phyloP scores from a whole-genome alignment of 306 rosid species.

The Parietaria judaica region DNA sequence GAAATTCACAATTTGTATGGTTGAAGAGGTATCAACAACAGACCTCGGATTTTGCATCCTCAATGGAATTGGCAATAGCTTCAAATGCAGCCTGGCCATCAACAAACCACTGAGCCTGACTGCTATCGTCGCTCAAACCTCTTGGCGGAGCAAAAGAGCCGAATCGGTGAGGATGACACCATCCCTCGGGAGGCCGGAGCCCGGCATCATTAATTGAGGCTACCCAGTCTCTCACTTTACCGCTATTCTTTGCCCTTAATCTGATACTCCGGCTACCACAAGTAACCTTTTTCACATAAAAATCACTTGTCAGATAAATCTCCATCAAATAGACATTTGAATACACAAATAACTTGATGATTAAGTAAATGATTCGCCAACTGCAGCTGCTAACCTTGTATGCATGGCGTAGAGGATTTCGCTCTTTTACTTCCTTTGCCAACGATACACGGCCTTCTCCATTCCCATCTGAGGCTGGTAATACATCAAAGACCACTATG shows the following conservation, averaged over 20 bases:
- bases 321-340: background rate
- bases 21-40: background rate
- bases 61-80: constrained; percentile 84
- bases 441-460: constrained; percentile 73
- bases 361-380: too few species aligned
- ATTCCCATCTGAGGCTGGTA: constrained; percentile 72
- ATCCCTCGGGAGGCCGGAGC: constrained; percentile 94
- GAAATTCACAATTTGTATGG: too few species aligned
- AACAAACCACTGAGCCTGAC: constrained; percentile 91
- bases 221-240: constrained; percentile 89
- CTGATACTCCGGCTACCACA: constrained; percentile 78
- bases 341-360: too few species aligned
- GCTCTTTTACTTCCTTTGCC: constrained; percentile 75
- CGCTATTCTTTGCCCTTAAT: constrained; percentile 59
- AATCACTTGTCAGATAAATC: constrained; percentile 18
- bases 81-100: constrained; percentile 93
- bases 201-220: constrained; percentile 95
- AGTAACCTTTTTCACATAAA: constrained; percentile 48
- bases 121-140: constrained; percentile 84
- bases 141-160: constrained; percentile 98
- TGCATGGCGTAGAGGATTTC: constrained; percentile 83
- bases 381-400: constrained; percentile 53
- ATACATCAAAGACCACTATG: constrained; percentile 86
- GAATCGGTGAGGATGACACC: constrained; percentile 97
- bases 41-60: constrained; percentile 94